Evolutionary conservation across 1,139 yeast genomes (phyloP).

Genomic region (Yamadazyma membranifaciens): DNA sequence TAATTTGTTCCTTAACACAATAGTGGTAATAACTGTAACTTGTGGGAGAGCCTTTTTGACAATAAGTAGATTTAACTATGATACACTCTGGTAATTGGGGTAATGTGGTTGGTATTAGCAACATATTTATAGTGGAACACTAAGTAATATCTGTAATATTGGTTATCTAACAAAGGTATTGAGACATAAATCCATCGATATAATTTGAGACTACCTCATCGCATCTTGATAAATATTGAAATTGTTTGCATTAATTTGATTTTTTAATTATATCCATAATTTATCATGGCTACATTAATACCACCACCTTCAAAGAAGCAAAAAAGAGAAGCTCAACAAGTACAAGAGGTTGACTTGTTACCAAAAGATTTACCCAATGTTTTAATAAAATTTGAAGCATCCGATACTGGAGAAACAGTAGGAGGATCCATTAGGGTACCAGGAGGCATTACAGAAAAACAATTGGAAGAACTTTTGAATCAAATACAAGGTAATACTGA

Average conservation of each 20-base stretch:
- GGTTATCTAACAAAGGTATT: no score
- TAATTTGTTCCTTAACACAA: no score
- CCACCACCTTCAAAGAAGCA: slow-evolving; percentile 96
- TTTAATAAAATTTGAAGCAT: slow-evolving; percentile 83
- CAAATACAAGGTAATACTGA: slow-evolving; percentile 64
- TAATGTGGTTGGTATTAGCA: no score
- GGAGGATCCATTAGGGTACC: slow-evolving; percentile 93
- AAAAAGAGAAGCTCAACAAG: slow-evolving; percentile 77
- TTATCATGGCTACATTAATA: slow-evolving; percentile 79
- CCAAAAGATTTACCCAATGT: slow-evolving; percentile 88
- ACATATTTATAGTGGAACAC: no score
- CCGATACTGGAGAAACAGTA: slow-evolving; percentile 86
- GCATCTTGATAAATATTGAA: slow-evolving; percentile 1
- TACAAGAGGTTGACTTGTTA: slow-evolving; percentile 68
- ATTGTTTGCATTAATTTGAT: background rate
- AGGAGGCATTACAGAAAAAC: slow-evolving; percentile 81
- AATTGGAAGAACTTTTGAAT: slow-evolving; percentile 83
- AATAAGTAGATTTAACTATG: no score
- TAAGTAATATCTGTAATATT: no score
- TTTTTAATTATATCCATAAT: slow-evolving; percentile 3
- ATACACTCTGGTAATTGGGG: no score
- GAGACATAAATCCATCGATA: no score
- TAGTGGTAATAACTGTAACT: no score
- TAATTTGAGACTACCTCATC: slow-evolving; percentile 5
- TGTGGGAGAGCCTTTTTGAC: no score